Evolutionary conservation across 2,329 filamentous ascomycete genomes (phyloP), one percentile per base, ranked within the genome.

Genomic region (Xylariomycetidae sp.): DNA sequence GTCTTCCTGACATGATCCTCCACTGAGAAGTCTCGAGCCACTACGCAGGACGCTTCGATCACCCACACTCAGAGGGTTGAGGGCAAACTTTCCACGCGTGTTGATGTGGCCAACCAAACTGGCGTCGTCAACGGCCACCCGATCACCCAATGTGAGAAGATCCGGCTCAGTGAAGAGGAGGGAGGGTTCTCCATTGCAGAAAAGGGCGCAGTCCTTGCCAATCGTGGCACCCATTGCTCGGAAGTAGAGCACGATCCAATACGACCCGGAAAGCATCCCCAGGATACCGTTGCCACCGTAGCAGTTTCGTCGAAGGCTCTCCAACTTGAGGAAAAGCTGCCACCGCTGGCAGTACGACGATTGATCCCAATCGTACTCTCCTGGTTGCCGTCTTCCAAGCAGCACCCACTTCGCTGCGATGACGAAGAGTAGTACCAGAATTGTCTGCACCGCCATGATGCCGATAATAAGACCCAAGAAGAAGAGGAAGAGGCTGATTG

Each of bases 121-220:
- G 1, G 71, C 70, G 44, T 76, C 71, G 35, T 76, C 73, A 1
- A 76, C 64, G 1, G 57, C 56, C 1, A 75, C 72, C 2, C 72
- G 54, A 42, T 74, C 64, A 2, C 72, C 72, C 2, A 76, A 53
- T 0, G 59, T 68, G 10, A 77, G 56, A 6, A 76, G 59, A 35
- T 76, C 73, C 1, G 72, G 72, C 53, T 76, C 72, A 0, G 73
- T 77, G 43, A 76, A 72, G 49, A 71, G 63, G 12, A 76, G 55
- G 22, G 60, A 67, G 1, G 72, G 70, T 5, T 56, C 47, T 0
- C 73, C 73, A 24, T 68, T 72, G 2, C 70, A 68, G 33, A 74
- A 75, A 5, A 76, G 56, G 0, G 71, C 67, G 37, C 70, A 74
- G 53, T 77, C 65, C 16, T 63, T 60, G 5, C 72, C 72, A 28